phyloP scores from a whole-genome alignment of 306 rosid genomes.

The Begonia fuchsioides region DNA sequence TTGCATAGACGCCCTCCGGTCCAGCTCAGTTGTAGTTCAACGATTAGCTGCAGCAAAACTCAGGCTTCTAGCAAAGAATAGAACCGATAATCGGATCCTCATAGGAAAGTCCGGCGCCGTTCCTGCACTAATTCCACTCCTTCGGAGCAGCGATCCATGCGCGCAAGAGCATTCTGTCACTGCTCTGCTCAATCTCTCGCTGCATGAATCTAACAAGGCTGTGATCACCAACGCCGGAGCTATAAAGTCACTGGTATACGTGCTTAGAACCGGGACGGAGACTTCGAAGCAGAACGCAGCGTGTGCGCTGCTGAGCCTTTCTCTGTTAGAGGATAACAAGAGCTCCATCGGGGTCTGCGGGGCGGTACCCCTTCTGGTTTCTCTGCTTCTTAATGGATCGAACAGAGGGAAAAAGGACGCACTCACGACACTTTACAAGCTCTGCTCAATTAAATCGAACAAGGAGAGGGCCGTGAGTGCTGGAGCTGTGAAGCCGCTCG shows the following conservation, averaged over 20 bases:
- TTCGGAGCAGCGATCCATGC: slow-evolving; percentile 83
- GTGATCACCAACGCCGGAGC: slow-evolving; percentile 73
- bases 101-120: slow-evolving; percentile 94
- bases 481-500: slow-evolving; percentile 80
- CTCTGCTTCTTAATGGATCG: slow-evolving; percentile 52
- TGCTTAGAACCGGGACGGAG: slow-evolving; percentile 77
- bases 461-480: slow-evolving; percentile 84
- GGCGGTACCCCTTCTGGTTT: slow-evolving; percentile 71
- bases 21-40: slow-evolving; percentile 58
- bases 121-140: slow-evolving; percentile 69
- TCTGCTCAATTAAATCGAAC: slow-evolving; percentile 63
- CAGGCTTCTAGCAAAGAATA: slow-evolving; percentile 75
- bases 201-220: slow-evolving; percentile 59
- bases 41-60: slow-evolving; percentile 94
- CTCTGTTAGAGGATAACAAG: slow-evolving; percentile 68
- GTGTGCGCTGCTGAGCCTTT: slow-evolving; percentile 72
- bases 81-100: slow-evolving; percentile 65
- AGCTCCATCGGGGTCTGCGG: slow-evolving; percentile 85
- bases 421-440: slow-evolving; percentile 67
- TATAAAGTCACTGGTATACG: slow-evolving; percentile 69
- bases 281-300: slow-evolving; percentile 95
- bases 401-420: slow-evolving; percentile 85
- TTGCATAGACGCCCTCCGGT: slow-evolving; percentile 69
- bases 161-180: slow-evolving; percentile 95
- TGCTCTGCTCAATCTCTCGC: slow-evolving; percentile 71